These are phyloP conservation scores for Paxillus ammoniavirescens DNA, from an alignment of 768 basidiomycete genomes.

Conservation along the genomic window DNA sequence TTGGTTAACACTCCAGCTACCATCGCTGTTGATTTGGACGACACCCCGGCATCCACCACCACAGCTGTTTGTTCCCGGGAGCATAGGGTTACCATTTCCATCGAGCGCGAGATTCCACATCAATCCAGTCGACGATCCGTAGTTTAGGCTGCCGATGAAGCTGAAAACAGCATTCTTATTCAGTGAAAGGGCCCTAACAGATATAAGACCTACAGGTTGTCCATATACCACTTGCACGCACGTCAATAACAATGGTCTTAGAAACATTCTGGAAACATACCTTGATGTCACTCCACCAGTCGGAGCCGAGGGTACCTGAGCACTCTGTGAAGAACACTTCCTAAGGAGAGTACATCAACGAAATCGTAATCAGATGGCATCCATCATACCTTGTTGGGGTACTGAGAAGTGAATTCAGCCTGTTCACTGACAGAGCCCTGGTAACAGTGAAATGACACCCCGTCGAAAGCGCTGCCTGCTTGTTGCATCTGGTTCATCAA, in stretches of 20 bases:
- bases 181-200: slow-evolving; percentile 17
- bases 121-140: slow-evolving; percentile 43
- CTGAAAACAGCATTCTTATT: slow-evolving; percentile 16
- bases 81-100: slow-evolving; percentile 57
- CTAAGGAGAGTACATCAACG: slow-evolving; percentile 12
- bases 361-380: background rate
- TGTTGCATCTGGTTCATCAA: slow-evolving; percentile 48
- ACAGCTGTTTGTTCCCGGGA: slow-evolving; percentile 66
- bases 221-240: slow-evolving; percentile 58
- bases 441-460: slow-evolving; percentile 76
- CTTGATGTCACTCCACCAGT: slow-evolving; percentile 84
- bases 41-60: slow-evolving; percentile 64
- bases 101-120: slow-evolving; percentile 81
- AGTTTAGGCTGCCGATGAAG: slow-evolving; percentile 38
- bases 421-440: slow-evolving; percentile 53
- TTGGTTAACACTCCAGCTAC: slow-evolving; percentile 65
- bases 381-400: slow-evolving; percentile 46
- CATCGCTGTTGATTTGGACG: slow-evolving; percentile 63
- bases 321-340: slow-evolving; percentile 59
- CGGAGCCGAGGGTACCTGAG: slow-evolving; percentile 58
- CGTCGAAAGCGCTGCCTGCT: slow-evolving; percentile 53
- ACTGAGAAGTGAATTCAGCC: slow-evolving; percentile 52
- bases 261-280: slow-evolving; percentile 28
- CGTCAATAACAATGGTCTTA: slow-evolving; percentile 8
- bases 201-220: slow-evolving; percentile 49